Evolutionary conservation across 2,329 filamentous ascomycete species (phyloP), one percentile per base, ranked within the genome.

Genomic region (Ophiobolus disseminans): DNA sequence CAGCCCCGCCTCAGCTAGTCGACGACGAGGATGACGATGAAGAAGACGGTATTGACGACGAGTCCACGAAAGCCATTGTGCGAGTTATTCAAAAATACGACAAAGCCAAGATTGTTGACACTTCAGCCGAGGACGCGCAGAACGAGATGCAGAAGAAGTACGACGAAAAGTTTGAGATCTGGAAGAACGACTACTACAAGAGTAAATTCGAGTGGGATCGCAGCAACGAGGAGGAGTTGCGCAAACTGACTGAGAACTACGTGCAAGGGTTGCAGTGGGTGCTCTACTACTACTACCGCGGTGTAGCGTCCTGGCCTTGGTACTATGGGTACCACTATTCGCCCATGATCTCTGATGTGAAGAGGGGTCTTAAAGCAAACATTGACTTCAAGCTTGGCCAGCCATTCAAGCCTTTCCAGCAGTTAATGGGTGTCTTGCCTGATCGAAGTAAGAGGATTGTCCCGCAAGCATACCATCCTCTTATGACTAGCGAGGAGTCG

Each of bases 201-300:
- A 84, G 86, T 47, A 99, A 97, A 72, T 97, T 97, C 60, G 88
- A 88, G 43, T 99, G 93, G 91, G 85, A 87, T 13, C 79, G 89
- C 9, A 87, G 91, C 38, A 88, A 90, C 62, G 87, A 93, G 58
- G 85, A 85, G 31, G 91, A 96, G 72, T 81, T 97, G 68, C 86
- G 80, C 44, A 87, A 88, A 57, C 80, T 99, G 52, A 88, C 90
- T 20, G 91, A 97, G 74, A 99, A 97, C 75, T 99, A 99, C 65
- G 91, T 99, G 5, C 90, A 99, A 75, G 94, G 94, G 53, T 78
- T 99, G 52, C 94, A 99, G 72, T 99, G 94, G 95, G 94, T 99
- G 34, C 79, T 99, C 40, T 97, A 88, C 74, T 99, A 99, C 78
- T 99, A 99, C 75, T 99, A 99, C 76, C 87, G 88, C 44, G 94